phyloP scores from a whole-genome alignment of 2,329 filamentous ascomycete species.

The Fragosphaeria purpurea region DNA sequence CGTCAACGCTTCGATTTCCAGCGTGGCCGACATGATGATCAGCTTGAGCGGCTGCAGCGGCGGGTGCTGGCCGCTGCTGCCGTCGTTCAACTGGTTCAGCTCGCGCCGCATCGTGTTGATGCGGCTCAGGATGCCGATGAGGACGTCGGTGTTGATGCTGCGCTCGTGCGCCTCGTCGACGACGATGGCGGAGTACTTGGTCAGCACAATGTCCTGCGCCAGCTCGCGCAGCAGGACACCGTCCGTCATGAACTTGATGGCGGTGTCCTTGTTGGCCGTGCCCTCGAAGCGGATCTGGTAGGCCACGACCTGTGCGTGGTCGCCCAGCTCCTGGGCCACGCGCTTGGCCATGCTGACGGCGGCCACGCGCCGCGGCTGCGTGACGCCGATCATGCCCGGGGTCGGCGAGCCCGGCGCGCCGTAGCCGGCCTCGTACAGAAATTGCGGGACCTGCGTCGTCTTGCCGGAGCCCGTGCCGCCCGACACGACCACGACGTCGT shows the following conservation, averaged over 20 bases:
- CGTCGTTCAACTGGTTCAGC: slow-evolving; percentile 28
- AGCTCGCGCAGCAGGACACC: slow-evolving; percentile 90
- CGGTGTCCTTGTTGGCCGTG: slow-evolving; percentile 67
- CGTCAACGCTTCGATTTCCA: slow-evolving; percentile 83
- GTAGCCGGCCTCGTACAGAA: slow-evolving; percentile 88
- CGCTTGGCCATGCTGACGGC: slow-evolving; percentile 95
- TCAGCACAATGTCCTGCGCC: slow-evolving; percentile 75
- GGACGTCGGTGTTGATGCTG: slow-evolving; percentile 93
- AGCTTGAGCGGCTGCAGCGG: slow-evolving; percentile 73
- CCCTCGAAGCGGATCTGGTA: slow-evolving; percentile 96
- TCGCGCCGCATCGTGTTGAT: slow-evolving; percentile 76
- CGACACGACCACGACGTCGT: slow-evolving; percentile 82
- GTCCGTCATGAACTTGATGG: slow-evolving; percentile 98
- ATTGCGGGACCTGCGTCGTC: slow-evolving; percentile 94
- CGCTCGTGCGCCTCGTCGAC: slow-evolving; percentile 97
- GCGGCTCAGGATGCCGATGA: slow-evolving; percentile 94
- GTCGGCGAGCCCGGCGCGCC: slow-evolving; percentile 68
- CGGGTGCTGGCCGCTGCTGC: slow-evolving; percentile 41
- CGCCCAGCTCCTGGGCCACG: slow-evolving; percentile 74
- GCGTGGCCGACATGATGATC: slow-evolving; percentile 95
- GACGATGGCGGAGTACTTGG: slow-evolving; percentile 85
- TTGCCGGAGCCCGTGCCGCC: slow-evolving; percentile 95
- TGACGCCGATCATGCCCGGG: slow-evolving; percentile 87
- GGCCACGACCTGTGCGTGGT: slow-evolving; percentile 66
- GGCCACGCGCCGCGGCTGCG: slow-evolving; percentile 87